A percentile compares a stretch with the other conserved stretches of the same genome.
These are phyloP conservation scores for Talaromyces ruber DNA, from an alignment of 495 filamentous ascomycete species.

Conservation along the genomic window DNA sequence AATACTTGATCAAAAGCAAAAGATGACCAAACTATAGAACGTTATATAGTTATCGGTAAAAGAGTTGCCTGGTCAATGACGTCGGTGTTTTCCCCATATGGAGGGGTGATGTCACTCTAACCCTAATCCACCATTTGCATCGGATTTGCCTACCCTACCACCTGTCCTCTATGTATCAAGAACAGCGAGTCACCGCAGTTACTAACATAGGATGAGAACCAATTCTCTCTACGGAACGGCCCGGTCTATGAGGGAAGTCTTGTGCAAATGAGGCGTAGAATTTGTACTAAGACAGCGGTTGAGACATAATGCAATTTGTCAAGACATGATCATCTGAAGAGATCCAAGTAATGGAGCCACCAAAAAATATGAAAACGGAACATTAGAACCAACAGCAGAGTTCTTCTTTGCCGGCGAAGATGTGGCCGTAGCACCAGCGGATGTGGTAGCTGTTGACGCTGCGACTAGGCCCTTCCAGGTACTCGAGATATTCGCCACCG, in stretches of 20 bases:
- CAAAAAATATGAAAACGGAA: neutral
- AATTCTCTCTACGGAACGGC: neutral
- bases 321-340: neutral
- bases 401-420: neutral
- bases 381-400: neutral
- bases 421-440: neutral
- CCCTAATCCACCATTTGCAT: neutral
- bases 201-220: neutral
- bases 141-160: no score
- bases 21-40: no score
- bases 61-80: slow-evolving; percentile 3
- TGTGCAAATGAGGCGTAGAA: neutral
- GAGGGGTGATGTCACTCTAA: slow-evolving; percentile 1
- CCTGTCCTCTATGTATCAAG: no score
- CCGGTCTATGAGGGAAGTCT: neutral
- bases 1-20: neutral
- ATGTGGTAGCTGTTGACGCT: neutral
- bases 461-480: neutral
- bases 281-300: neutral
- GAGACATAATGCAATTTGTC: neutral
- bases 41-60: neutral
- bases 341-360: neutral
- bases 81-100: neutral
- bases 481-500: neutral
- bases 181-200: no score